These are phyloP conservation scores for Aspergillus coremiiformis DNA, from an alignment of 495 filamentous ascomycete genomes.

Conservation along the genomic window DNA sequence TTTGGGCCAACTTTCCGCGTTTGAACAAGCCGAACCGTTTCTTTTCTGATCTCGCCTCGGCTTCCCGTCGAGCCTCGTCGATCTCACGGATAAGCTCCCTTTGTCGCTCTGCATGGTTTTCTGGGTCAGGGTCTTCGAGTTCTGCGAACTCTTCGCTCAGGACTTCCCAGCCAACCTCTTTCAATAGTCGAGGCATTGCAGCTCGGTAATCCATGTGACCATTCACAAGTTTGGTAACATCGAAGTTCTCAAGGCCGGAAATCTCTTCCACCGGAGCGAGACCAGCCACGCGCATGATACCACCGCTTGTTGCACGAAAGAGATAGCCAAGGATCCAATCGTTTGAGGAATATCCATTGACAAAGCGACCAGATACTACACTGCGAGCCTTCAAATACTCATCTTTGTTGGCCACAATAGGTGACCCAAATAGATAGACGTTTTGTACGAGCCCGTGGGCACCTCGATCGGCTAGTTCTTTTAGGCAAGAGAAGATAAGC, in stretches of 20 bases:
- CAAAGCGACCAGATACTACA: constrained; percentile 81
- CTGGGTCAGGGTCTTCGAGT: constrained; percentile 95
- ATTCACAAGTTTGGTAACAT: constrained; percentile 77
- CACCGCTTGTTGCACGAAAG: constrained; percentile 89
- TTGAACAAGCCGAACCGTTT: constrained; percentile 74
- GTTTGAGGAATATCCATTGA: constrained; percentile 89
- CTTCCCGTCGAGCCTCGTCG: constrained; percentile 82
- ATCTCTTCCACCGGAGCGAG: constrained; percentile 71
- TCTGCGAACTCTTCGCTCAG: constrained; percentile 91
- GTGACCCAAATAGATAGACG: constrained; percentile 89
- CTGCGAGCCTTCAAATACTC: constrained; percentile 76
- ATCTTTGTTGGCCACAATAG: constrained; percentile 84
- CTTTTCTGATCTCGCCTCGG: constrained; percentile 66
- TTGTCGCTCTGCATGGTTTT: constrained; percentile 81
- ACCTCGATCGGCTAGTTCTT: constrained; percentile 78
- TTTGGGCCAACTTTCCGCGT: constrained; percentile 63
- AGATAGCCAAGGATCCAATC: constrained; percentile 99
- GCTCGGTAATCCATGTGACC: constrained; percentile 96
- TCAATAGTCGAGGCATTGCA: constrained; percentile 81
- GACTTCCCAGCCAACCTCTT: constrained; percentile 81
- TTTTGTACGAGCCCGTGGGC: constrained; percentile 92
- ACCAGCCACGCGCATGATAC: constrained; percentile 86
- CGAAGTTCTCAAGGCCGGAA: constrained; percentile 78
- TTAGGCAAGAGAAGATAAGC: constrained; percentile 87
- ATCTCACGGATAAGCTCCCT: constrained; percentile 93